These are phyloP conservation scores for Penicillium expansum DNA, from an alignment of 2,329 filamentous ascomycete species.

Conservation along the genomic window DNA sequence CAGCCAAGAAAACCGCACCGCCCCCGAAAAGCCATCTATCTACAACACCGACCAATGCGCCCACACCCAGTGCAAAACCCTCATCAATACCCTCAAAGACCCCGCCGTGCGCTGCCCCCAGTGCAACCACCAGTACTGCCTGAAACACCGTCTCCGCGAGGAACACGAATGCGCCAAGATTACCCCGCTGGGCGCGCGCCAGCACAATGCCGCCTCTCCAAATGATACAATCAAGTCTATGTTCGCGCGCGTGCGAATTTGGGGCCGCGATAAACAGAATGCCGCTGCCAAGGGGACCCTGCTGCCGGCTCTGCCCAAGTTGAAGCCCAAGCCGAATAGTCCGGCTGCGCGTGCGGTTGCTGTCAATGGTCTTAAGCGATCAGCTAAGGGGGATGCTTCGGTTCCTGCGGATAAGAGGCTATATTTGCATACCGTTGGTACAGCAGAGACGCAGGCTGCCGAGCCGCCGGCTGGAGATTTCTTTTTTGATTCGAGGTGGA, in stretches of 20 bases:
- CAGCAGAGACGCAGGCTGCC: conserved; percentile 76
- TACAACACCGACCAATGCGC: conserved; percentile 54
- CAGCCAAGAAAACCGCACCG: conserved; percentile 26
- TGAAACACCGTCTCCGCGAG: conserved; percentile 52
- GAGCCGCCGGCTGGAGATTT: conserved; percentile 81
- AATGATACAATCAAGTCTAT: conserved; percentile 69
- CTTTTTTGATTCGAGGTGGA: conserved; percentile 82
- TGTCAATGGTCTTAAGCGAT: conserved; percentile 76
- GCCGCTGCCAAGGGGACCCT: conserved; percentile 63
- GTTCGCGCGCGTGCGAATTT: conserved; percentile 72
- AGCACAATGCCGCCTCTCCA: conserved; percentile 43
- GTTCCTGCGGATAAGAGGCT: conserved; percentile 78
- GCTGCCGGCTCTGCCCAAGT: conserved; percentile 46
- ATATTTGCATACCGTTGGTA: conserved; percentile 87
- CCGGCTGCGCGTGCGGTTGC: conserved; percentile 65
- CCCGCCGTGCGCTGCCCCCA: conserved; percentile 51
- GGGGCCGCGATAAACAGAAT: conserved; percentile 72
- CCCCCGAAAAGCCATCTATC: conserved; percentile 53
- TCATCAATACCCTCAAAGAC: conserved; percentile 51
- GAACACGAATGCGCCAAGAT: conserved; percentile 83
- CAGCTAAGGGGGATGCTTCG: conserved; percentile 85
- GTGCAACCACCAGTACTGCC: conserved; percentile 52
- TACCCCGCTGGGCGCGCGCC: conserved; percentile 55
- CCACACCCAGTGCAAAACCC: conserved; percentile 50
- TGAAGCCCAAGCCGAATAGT: conserved; percentile 53